These are phyloP conservation scores for Colletotrichum sp. DNA, from an alignment of 2,329 filamentous ascomycete genomes.

Conservation along the genomic window DNA sequence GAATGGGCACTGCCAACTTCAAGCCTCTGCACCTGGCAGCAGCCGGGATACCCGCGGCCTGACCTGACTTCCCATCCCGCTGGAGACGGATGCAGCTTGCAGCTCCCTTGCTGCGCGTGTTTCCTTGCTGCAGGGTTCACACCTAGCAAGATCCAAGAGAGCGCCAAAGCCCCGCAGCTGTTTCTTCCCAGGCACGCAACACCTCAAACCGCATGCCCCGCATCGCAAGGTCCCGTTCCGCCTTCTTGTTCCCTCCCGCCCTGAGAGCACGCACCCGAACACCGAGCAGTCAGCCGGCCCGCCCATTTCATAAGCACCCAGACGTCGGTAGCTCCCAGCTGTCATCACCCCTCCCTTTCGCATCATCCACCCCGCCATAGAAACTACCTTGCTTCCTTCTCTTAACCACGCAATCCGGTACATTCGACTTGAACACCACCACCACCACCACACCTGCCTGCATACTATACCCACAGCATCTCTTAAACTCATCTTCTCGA, in stretches of 20 bases:
- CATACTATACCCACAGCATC: background rate
- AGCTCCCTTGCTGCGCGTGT: background rate
- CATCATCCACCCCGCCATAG: background rate
- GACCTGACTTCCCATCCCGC: background rate
- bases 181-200: constrained; percentile 1
- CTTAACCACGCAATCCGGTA: background rate
- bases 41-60: background rate
- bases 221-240: constrained; percentile 13
- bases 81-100: background rate
- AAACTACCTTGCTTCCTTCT: background rate
- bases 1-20: background rate
- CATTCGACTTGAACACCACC: background rate
- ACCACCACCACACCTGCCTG: background rate
- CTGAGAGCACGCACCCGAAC: background rate
- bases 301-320: background rate
- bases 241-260: background rate
- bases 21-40: background rate
- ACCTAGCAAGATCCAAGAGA: background rate
- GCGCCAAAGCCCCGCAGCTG: constrained; percentile 1
- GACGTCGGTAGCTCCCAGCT: background rate
- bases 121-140: constrained; percentile 2
- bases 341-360: background rate
- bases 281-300: background rate
- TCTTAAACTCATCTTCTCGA: background rate
- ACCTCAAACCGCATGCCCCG: constrained; percentile 13